A percentile compares a stretch with the other conserved stretches of the same genome.
Evolutionary conservation across 768 basidiomycete genomes (phyloP).

Genomic region (Agaricus subrufescens): DNA sequence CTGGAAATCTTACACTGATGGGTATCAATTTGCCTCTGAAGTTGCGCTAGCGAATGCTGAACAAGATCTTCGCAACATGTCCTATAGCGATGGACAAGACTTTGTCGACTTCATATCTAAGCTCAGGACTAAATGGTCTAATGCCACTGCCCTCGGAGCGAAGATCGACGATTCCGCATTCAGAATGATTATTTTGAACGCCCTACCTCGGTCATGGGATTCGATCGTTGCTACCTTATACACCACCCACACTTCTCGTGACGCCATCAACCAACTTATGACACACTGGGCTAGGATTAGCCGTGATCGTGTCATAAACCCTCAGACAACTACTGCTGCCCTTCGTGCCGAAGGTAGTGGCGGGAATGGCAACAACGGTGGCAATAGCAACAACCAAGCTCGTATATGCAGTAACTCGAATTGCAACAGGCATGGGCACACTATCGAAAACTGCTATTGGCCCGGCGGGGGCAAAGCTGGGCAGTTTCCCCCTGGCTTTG

Average conservation of each 20-base stretch:
- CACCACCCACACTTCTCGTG: background rate
- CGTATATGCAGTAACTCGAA: no score
- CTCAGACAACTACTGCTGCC: no score
- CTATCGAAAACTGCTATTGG: no score
- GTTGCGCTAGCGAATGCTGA: background rate
- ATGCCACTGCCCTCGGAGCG: background rate
- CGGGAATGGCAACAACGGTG: no score
- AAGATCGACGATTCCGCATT: background rate
- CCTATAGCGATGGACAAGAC: background rate
- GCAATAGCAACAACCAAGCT: no score
- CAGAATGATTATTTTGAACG: background rate
- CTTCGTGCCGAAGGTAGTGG: no score
- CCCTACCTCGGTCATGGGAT: background rate
- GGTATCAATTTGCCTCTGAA: background rate
- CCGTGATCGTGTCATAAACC: no score
- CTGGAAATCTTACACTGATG: background rate
- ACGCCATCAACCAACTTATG: no score
- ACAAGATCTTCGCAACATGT: background rate
- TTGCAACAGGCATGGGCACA: no score
- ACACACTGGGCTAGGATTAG: no score
- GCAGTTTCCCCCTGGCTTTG: no score
- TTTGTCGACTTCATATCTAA: background rate
- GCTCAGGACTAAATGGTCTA: background rate
- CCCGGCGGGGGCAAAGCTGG: no score
- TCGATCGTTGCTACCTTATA: background rate